These are phyloP conservation scores for Dryadomyces quercivorus DNA, from an alignment of 2,329 filamentous ascomycete genomes.

Conservation along the genomic window DNA sequence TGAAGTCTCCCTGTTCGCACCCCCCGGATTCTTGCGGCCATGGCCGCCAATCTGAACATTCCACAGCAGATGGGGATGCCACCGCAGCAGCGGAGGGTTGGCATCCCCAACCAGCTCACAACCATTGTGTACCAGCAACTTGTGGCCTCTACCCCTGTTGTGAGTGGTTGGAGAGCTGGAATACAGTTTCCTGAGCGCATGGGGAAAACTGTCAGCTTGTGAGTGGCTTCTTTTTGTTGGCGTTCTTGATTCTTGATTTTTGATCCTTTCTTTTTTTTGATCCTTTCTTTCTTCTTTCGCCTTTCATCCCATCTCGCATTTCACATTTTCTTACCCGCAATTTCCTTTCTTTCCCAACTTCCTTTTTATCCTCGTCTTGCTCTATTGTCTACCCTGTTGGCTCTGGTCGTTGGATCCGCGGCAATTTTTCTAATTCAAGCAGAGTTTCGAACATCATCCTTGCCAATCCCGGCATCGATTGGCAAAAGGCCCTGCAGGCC, in stretches of 20 bases:
- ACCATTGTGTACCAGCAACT: constrained; percentile 19
- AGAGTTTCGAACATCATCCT: constrained; percentile 41
- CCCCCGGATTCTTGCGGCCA: constrained; percentile 27
- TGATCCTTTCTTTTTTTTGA: not conserved
- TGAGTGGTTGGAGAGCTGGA: constrained; percentile 27
- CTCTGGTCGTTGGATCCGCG: not conserved
- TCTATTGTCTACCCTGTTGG: not conserved
- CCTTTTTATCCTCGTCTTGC: not conserved
- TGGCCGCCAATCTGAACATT: constrained; percentile 42
- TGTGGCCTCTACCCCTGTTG: constrained; percentile 15
- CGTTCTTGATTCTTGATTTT: not conserved
- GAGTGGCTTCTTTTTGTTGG: constrained; percentile 13
- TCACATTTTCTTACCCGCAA: not conserved
- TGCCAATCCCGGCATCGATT: constrained; percentile 28
- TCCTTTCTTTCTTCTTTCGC: not conserved
- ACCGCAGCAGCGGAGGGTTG: constrained; percentile 26
- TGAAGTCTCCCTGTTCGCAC: too few species aligned
- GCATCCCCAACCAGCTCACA: constrained; percentile 23
- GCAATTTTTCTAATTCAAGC: not conserved
- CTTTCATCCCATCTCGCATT: not conserved
- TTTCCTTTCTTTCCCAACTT: not conserved
- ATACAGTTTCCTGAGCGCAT: constrained; percentile 27
- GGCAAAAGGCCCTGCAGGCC: constrained; percentile 26
- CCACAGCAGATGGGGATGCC: constrained; percentile 38
- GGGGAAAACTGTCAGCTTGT: constrained; percentile 31